Evolutionary conservation across 495 filamentous ascomycete species (phyloP), one percentile per base, ranked within the genome.

Genomic region (Xylaria venustula): DNA sequence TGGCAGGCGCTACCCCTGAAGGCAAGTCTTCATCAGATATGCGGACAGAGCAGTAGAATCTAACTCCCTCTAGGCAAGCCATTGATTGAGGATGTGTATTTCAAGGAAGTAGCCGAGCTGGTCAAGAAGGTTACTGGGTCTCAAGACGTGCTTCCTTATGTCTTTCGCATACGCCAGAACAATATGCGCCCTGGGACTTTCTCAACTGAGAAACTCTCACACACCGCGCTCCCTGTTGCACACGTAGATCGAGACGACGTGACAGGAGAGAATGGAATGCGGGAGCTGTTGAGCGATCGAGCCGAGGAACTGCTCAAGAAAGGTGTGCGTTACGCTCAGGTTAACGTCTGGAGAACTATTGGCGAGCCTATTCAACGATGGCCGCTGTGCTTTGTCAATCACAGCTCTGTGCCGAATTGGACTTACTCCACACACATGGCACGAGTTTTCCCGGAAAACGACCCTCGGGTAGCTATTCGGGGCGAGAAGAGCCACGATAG

Each of bases 221-320:
- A 67, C 60, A 63, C 67, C 0, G 67, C 67, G 3, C 65, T 67
- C 0, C 67, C 67, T 44, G 65, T 70, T 2, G 67, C 67, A n/a
- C 68, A 71, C 58, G 68, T 68, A 1, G 71, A 74, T 53, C 66
- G 74, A 12, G 72, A 71, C 46, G 65, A 53, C 6, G 51, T 69
- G 3, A 70, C 66, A n/a, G 75, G 74, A 8, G 68, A 75, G 34
- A 89, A 87, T 65, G 87, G 90, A 48, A 73, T 77, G 46, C 76
- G 85, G 5, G 89, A 91, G 51, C 74, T 90, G 40, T 88, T 87
- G 62, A 88, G 90, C 66, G 80, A 81, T 22, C 87, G 81, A 14
- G 89, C 89, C 1, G 89, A 90, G 67, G 86, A 90, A 60, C 85
- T 90, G 51, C 77, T 93, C 14, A 81, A 88, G 34, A 78, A 85